Percentiles rank a stretch among this genome's conserved stretches.
Evolutionary conservation across 2,329 filamentous ascomycete species (phyloP).

Genomic region (Aureobasidium melanogenum): DNA sequence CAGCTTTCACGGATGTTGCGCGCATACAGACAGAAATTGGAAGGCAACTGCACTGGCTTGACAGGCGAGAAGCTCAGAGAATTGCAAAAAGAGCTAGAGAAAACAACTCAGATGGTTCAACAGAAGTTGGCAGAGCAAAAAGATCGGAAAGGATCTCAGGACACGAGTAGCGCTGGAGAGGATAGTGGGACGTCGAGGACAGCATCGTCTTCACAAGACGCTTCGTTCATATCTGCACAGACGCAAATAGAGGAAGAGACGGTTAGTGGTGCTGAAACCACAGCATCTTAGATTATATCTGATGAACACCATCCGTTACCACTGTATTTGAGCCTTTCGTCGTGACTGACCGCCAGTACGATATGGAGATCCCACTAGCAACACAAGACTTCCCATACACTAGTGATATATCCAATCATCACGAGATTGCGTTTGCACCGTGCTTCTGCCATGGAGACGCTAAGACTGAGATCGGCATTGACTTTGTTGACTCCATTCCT

Average conservation of each 20-base stretch:
- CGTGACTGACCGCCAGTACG: too few relatives aligned
- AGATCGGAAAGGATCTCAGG: constrained; percentile 42
- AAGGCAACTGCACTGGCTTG: constrained; percentile 35
- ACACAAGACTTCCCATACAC: too few relatives aligned
- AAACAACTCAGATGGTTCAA: constrained; percentile 27
- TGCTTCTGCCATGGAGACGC: too few relatives aligned
- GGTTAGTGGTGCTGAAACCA: background rate
- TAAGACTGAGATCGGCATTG: too few relatives aligned
- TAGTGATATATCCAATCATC: too few relatives aligned
- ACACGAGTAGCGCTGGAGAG: constrained; percentile 39
- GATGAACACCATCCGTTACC: too few relatives aligned
- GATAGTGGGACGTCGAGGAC: constrained; percentile 17
- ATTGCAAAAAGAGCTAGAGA: constrained; percentile 48
- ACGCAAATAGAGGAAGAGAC: background rate
- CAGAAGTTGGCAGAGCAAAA: background rate
- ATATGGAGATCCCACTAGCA: too few relatives aligned
- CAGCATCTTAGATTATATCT: background rate
- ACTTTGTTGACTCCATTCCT: too few relatives aligned
- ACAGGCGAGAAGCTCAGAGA: constrained; percentile 40
- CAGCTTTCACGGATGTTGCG: constrained; percentile 49
- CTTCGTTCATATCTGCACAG: constrained; percentile 2
- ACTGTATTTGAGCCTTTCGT: too few relatives aligned
- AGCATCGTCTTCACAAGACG: constrained; percentile 2
- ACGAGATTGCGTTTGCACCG: too few relatives aligned
- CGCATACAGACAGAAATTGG: constrained; percentile 50